These are phyloP conservation scores for Termitomyces bulborhizus DNA, from an alignment of 768 basidiomycete genomes.

Conservation along the genomic window DNA sequence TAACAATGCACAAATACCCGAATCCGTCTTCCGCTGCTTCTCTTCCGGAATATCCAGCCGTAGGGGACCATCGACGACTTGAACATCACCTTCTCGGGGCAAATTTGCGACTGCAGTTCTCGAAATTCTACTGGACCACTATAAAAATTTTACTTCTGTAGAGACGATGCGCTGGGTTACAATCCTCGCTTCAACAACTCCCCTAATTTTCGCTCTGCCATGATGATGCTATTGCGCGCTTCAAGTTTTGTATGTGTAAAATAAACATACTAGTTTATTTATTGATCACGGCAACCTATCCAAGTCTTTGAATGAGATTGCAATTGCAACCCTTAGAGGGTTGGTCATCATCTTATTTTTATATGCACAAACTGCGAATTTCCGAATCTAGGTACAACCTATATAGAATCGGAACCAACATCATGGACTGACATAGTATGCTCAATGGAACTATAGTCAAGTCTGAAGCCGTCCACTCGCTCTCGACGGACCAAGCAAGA, in stretches of 20 bases:
- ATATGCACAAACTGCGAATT: constrained; percentile 1
- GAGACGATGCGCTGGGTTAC: background rate
- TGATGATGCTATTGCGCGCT: background rate
- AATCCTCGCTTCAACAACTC: background rate
- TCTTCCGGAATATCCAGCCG: background rate
- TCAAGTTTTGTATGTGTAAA: background rate
- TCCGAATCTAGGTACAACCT: constrained; percentile 5
- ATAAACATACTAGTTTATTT: background rate
- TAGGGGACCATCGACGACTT: background rate
- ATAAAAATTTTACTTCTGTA: background rate
- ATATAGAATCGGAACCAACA: background rate
- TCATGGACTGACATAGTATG: background rate
- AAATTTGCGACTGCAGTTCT: background rate
- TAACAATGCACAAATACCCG: constrained; percentile 11
- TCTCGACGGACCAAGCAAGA: background rate
- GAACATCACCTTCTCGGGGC: background rate
- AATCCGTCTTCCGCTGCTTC: background rate
- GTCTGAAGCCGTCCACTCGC: background rate
- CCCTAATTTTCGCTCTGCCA: background rate
- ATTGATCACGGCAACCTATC: background rate
- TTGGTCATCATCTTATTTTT: background rate
- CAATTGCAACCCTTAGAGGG: constrained; percentile 2
- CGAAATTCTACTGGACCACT: background rate
- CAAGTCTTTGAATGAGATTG: background rate
- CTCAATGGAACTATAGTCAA: background rate